Conservation (phyloP, 192 early-diverging fungal genomes). For the Backusella morwellensis region DNA sequence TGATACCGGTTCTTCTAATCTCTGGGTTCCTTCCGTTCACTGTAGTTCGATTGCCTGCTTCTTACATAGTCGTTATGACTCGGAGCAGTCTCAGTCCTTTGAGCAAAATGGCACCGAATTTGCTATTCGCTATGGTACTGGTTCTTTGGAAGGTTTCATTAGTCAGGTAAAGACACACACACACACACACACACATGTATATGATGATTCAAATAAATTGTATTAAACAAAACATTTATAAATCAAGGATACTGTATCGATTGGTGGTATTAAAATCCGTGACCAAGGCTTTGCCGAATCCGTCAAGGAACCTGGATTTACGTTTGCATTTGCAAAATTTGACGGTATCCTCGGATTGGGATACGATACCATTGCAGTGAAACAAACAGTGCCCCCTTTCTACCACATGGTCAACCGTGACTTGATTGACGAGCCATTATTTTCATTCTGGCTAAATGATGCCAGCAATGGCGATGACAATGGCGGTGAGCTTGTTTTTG, state of each 20-base stretch:
- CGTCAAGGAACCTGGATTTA: conserved; percentile 92
- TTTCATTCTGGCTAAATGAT: conserved; percentile 87
- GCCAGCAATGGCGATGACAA: conserved; percentile 54
- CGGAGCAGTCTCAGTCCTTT: conserved; percentile 75
- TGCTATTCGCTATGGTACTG: conserved; percentile 92
- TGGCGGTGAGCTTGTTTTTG: conserved; percentile 90
- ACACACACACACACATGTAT: neutral
- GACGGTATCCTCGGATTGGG: conserved; percentile 96
- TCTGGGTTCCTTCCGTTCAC: conserved; percentile 94
- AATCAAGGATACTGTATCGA: conserved; percentile 60
- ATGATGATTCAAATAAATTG: neutral
- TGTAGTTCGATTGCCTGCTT: conserved; percentile 96
- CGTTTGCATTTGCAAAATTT: conserved; percentile 93
- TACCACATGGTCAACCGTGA: conserved; percentile 85
- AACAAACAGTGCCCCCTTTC: conserved; percentile 89
- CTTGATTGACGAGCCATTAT: conserved; percentile 82
- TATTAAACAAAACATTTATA: neutral
- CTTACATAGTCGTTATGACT: conserved; percentile 88
- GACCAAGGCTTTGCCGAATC: conserved; percentile 93
- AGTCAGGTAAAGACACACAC: conserved; percentile 52
- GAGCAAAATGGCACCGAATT: conserved; percentile 91
- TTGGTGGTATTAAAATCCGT: conserved; percentile 73
- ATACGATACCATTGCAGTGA: conserved; percentile 88
- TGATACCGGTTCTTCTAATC: conserved; percentile 93
- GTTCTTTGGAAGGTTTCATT: conserved; percentile 93